A percentile compares a stretch with the other conserved stretches of the same genome.
phyloP scores from a whole-genome alignment of 106 monocot genomes.

The Allium fistulosum region DNA sequence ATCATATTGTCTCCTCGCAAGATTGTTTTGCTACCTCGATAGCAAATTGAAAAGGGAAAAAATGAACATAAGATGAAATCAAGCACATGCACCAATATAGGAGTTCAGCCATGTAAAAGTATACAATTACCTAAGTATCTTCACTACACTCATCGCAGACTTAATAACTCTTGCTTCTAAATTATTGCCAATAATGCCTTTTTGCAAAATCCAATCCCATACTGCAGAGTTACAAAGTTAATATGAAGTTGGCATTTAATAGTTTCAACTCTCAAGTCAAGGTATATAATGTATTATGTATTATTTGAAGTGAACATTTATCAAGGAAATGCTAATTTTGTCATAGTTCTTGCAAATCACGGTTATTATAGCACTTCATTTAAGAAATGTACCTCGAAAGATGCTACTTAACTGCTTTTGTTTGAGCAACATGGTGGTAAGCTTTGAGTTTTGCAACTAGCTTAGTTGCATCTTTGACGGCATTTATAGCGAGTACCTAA shows the following conservation, averaged over 20 bases:
- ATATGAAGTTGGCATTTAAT: too few relatives aligned
- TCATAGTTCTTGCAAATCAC: neutral
- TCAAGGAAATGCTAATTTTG: neutral
- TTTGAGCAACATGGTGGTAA: constrained; percentile 91
- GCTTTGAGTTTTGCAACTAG: constrained; percentile 94
- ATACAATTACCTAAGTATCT: constrained; percentile 67
- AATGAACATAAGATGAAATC: too few relatives aligned
- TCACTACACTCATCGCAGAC: constrained; percentile 96
- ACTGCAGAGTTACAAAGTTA: too few relatives aligned
- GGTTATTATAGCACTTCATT: neutral
- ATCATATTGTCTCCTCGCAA: too few relatives aligned
- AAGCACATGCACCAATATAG: too few relatives aligned
- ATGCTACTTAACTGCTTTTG: constrained; percentile 91
- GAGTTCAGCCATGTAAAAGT: neutral
- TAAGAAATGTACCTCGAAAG: constrained; percentile 48
- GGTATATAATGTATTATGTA: too few relatives aligned
- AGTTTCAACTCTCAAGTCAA: too few relatives aligned
- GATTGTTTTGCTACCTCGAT: too few relatives aligned
- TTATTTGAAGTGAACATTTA: neutral
- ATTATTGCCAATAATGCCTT: constrained; percentile 68
- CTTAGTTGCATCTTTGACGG: constrained; percentile 95
- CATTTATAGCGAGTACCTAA: constrained; percentile 93
- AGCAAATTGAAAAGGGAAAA: too few relatives aligned
- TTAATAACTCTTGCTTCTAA: constrained; percentile 94
- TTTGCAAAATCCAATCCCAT: constrained; percentile 83